Percentiles rank a stretch among this genome's conserved stretches.
These are phyloP conservation scores for Akanthomyces lecanii DNA, from an alignment of 2,329 filamentous ascomycete species.

Conservation along the genomic window DNA sequence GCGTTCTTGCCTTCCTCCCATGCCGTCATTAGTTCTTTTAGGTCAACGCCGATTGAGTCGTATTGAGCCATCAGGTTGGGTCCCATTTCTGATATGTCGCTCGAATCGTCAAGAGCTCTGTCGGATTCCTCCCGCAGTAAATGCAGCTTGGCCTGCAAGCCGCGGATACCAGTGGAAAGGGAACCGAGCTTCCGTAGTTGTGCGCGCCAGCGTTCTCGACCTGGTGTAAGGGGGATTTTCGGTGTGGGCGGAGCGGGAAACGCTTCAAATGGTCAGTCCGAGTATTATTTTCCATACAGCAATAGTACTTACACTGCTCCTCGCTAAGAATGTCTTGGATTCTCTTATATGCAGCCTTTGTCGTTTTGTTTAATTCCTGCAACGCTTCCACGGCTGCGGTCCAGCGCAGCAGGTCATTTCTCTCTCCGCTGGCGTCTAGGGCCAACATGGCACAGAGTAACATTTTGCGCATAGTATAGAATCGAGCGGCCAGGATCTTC, in stretches of 20 bases:
- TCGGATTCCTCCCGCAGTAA: slow-evolving; percentile 87
- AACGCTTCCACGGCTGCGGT: slow-evolving; percentile 73
- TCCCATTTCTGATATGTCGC: slow-evolving; percentile 70
- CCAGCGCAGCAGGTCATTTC: slow-evolving; percentile 74
- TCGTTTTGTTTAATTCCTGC: slow-evolving; percentile 57
- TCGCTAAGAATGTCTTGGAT: slow-evolving; percentile 69
- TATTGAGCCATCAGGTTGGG: slow-evolving; percentile 82
- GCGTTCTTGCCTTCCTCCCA: slow-evolving; percentile 88
- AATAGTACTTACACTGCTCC: slow-evolving; percentile 64
- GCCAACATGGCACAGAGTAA: slow-evolving; percentile 86
- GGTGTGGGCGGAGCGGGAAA: slow-evolving; percentile 54
- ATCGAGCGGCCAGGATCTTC: slow-evolving; percentile 75
- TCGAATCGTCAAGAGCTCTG: slow-evolving; percentile 68
- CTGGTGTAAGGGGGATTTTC: slow-evolving; percentile 60
- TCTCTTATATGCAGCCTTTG: slow-evolving; percentile 58
- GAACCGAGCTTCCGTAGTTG: slow-evolving; percentile 86
- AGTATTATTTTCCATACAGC: slow-evolving; percentile 15
- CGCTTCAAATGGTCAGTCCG: slow-evolving; percentile 31
- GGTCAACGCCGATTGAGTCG: slow-evolving; percentile 86
- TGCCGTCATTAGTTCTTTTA: slow-evolving; percentile 73
- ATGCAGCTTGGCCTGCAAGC: slow-evolving; percentile 91
- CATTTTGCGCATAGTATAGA: slow-evolving; percentile 77
- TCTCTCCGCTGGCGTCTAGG: slow-evolving; percentile 75
- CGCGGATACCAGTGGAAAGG: slow-evolving; percentile 83
- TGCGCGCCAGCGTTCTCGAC: slow-evolving; percentile 77